Conservation (phyloP, 176 grass and related monocot species). For the Ananas comosus region DNA sequence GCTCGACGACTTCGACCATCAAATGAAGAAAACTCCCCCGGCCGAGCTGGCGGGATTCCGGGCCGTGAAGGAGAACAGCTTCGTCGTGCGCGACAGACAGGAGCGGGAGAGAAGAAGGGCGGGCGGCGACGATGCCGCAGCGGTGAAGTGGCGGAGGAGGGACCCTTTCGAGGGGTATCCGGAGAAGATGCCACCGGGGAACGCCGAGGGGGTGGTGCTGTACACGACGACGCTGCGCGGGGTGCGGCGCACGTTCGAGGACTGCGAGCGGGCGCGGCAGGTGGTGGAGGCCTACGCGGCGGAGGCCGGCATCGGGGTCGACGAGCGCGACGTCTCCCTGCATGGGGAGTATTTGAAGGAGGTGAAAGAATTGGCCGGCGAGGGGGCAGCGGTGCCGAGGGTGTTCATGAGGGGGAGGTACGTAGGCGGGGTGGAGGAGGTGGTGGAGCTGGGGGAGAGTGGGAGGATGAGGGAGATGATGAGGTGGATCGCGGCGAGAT, state of each 20-base stretch:
- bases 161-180: slow-evolving; percentile 82
- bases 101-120: slow-evolving; percentile 13
- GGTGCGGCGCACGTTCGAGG: slow-evolving; percentile 86
- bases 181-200: slow-evolving; percentile 45
- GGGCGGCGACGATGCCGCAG: not conserved
- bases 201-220: slow-evolving; percentile 64
- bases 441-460: slow-evolving; percentile 36
- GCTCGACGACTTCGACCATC: not conserved
- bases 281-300: slow-evolving; percentile 48
- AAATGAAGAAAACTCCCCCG: slow-evolving; percentile 17
- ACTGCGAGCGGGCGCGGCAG: slow-evolving; percentile 68
- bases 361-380: slow-evolving; percentile 52
- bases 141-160: slow-evolving; percentile 33
- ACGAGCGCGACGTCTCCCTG: slow-evolving; percentile 80
- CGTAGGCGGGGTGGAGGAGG: slow-evolving; percentile 66
- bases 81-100: slow-evolving; percentile 66
- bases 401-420: slow-evolving; percentile 68
- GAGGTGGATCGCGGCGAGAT: slow-evolving; percentile 51
- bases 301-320: slow-evolving; percentile 28
- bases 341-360: slow-evolving; percentile 75
- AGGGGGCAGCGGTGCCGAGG: slow-evolving; percentile 43
- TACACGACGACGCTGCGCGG: slow-evolving; percentile 89
- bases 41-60: slow-evolving; percentile 48
- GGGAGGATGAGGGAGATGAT: slow-evolving; percentile 71
- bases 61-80: slow-evolving; percentile 66